Percentiles rank a stretch among this genome's conserved stretches.
These are phyloP conservation scores for Rutstroemia sydowiana DNA, from an alignment of 2,329 filamentous ascomycete genomes.

Conservation along the genomic window DNA sequence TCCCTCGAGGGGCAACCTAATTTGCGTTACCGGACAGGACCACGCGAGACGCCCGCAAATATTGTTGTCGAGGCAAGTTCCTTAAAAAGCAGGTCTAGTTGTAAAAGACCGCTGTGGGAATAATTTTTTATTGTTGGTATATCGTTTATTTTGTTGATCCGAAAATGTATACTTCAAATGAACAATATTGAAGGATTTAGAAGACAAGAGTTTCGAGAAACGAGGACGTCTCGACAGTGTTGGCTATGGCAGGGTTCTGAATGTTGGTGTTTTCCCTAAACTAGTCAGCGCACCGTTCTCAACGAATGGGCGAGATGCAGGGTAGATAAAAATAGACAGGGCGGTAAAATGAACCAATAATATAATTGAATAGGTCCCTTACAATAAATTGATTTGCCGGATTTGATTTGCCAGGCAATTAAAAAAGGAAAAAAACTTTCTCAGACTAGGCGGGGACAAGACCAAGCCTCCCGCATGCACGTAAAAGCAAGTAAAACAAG, in stretches of 20 bases:
- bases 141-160: background rate
- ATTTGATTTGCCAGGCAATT: background rate
- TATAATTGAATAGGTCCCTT: conserved; percentile 1
- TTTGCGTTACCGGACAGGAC: conserved; percentile 4
- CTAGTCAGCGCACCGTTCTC: conserved; percentile 11
- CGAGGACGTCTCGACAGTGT: conserved; percentile 8
- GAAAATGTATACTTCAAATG: background rate
- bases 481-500: background rate
- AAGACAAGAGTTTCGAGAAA: conserved; percentile 8
- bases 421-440: background rate
- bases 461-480: conserved; percentile 1
- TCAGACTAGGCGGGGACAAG: conserved; percentile 1
- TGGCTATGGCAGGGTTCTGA: conserved; percentile 8
- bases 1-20: conserved; percentile 7
- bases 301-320: conserved; percentile 10
- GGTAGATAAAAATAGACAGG: conserved; percentile 9
- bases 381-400: background rate
- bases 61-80: background rate
- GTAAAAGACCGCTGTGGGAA: background rate
- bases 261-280: conserved; percentile 1
- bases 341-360: conserved; percentile 7
- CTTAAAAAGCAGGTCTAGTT: background rate
- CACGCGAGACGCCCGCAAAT: conserved; percentile 8
- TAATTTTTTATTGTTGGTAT: background rate
- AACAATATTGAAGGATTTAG: conserved; percentile 10